These are phyloP conservation scores for Crotalaria pallida DNA, from an alignment of 306 rosid genomes.

Conservation along the genomic window DNA sequence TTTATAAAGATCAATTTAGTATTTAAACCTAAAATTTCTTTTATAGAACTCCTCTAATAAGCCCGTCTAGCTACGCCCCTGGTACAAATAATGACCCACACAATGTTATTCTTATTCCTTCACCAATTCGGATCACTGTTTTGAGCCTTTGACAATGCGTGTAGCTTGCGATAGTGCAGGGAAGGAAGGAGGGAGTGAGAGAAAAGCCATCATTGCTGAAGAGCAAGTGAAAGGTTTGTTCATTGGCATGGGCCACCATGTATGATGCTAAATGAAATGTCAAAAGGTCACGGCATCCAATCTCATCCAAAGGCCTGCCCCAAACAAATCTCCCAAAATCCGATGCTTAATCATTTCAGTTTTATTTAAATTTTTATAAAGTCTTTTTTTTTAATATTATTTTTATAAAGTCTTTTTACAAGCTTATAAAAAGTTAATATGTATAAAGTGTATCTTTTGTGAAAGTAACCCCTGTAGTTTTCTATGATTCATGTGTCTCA, in stretches of 20 bases:
- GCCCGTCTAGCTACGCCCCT: no score
- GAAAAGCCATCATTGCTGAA: conserved; percentile 51
- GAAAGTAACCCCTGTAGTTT: conserved; percentile 33
- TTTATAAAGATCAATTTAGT: no score
- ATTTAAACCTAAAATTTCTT: no score
- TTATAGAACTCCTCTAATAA: no score
- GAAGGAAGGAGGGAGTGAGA: background rate
- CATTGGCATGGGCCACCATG: conserved; percentile 63
- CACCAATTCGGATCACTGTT: conserved; percentile 26
- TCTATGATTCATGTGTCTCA: conserved; percentile 14
- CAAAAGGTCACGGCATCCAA: conserved; percentile 29
- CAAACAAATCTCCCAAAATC: conserved; percentile 60
- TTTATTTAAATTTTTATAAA: conserved; percentile 21
- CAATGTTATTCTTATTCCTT: no score
- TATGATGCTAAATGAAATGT: conserved; percentile 36
- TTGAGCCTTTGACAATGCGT: conserved; percentile 29
- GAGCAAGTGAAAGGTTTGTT: conserved; percentile 43
- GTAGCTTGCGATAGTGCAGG: conserved; percentile 16
- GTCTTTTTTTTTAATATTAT: conserved; percentile 27
- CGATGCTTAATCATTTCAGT: conserved; percentile 49
- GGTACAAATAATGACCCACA: no score
- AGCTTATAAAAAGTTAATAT: conserved; percentile 7
- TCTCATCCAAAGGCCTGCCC: conserved; percentile 34
- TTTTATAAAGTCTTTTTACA: conserved; percentile 8
- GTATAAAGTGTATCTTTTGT: conserved; percentile 23